phyloP scores from a whole-genome alignment of 2,329 filamentous ascomycete species.

The Penicillium digitatum region DNA sequence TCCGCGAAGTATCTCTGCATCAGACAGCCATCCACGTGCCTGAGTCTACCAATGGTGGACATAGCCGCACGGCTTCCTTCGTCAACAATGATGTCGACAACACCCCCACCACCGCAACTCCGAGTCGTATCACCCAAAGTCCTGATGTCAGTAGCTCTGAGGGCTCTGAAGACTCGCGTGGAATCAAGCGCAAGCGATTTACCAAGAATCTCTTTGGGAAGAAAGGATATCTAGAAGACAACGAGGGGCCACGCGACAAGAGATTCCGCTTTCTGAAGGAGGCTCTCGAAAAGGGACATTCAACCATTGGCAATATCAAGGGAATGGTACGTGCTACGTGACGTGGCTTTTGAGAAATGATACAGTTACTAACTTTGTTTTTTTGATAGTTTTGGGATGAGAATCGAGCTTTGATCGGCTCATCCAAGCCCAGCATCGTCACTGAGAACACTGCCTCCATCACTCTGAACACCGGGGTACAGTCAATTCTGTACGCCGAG shows the following conservation, averaged over 20 bases:
- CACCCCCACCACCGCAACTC: background rate
- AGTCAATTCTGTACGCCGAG: constrained; percentile 45
- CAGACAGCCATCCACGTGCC: background rate
- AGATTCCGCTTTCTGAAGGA: background rate
- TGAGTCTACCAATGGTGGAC: background rate
- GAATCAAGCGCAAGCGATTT: background rate
- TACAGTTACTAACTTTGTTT: background rate
- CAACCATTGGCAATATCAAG: background rate
- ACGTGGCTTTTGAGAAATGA: background rate
- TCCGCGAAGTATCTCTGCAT: background rate
- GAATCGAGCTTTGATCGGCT: background rate
- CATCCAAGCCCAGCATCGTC: background rate
- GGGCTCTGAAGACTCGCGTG: background rate
- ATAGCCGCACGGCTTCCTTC: background rate
- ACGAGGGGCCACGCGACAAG: background rate
- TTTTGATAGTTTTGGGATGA: background rate
- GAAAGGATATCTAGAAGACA: constrained; percentile 36
- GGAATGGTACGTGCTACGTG: background rate
- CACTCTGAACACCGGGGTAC: constrained; percentile 39
- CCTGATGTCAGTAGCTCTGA: background rate
- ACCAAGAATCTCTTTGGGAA: constrained; percentile 45
- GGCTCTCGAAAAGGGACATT: background rate
- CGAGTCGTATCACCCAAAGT: background rate
- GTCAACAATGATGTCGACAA: background rate
- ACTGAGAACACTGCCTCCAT: constrained; percentile 31